phyloP scores from a whole-genome alignment of 2,329 filamentous ascomycete species.

The Grosmannia clavigera region DNA sequence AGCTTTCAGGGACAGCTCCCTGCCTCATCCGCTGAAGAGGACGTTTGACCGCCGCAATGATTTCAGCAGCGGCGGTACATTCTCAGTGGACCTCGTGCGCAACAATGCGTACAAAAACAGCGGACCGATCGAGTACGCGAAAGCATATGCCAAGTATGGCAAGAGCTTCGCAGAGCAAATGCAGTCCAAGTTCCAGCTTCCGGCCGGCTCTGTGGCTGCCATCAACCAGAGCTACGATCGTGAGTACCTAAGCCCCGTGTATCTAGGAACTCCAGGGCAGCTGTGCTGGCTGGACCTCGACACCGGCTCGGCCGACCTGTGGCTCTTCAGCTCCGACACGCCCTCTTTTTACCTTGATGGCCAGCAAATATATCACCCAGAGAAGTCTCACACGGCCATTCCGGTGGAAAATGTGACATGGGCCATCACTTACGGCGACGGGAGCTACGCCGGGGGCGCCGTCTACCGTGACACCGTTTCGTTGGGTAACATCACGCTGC shows the following conservation, averaged over 20 bases:
- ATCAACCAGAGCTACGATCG: slow-evolving; percentile 28
- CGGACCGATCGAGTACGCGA: slow-evolving; percentile 19
- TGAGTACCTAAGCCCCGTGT: slow-evolving; percentile 50
- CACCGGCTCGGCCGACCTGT: slow-evolving; percentile 52
- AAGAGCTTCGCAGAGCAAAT: slow-evolving; percentile 16
- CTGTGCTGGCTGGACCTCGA: slow-evolving; percentile 57
- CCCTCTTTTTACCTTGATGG: slow-evolving; percentile 29
- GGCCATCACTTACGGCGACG: slow-evolving; percentile 35
- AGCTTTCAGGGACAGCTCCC: background rate
- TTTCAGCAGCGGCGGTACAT: slow-evolving; percentile 5
- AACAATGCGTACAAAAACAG: slow-evolving; percentile 23
- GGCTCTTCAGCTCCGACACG: slow-evolving; percentile 41
- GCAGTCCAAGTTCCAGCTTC: slow-evolving; percentile 1
- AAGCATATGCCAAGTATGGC: slow-evolving; percentile 26
- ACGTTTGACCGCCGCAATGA: background rate
- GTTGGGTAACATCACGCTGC: slow-evolving; percentile 31
- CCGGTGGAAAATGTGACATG: slow-evolving; percentile 32
- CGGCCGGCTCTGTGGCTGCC: slow-evolving; percentile 16
- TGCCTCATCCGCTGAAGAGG: background rate
- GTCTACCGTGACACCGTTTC: slow-evolving; percentile 38
- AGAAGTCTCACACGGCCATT: slow-evolving; percentile 30
- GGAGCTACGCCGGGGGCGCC: slow-evolving; percentile 30
- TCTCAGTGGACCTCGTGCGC: slow-evolving; percentile 20
- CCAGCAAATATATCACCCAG: slow-evolving; percentile 32
- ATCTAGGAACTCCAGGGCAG: slow-evolving; percentile 44